Evolutionary conservation across 176 grass and related monocot species (phyloP).

Genomic region (Cymbopogon citratus): DNA sequence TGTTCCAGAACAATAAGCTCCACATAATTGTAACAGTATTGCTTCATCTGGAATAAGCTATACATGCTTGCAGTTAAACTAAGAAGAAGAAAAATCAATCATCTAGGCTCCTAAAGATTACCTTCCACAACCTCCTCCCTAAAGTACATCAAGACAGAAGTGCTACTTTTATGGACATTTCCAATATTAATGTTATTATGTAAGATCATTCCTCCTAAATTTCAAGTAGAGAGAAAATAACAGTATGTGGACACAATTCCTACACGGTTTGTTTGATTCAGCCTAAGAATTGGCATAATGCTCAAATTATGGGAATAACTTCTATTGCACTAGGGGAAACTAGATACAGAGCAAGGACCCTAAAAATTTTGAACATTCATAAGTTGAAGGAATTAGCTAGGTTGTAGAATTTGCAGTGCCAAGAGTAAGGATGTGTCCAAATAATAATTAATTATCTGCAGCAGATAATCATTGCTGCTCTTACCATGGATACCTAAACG

Average conservation of each 20-base stretch:
- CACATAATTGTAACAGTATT: background rate
- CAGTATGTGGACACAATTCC: background rate
- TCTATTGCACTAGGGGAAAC: background rate
- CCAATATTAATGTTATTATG: conserved; percentile 1
- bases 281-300: background rate
- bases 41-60: background rate
- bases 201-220: background rate
- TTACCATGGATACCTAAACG: background rate
- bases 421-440: background rate
- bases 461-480: background rate
- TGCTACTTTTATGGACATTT: background rate
- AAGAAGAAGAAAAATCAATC: conserved; percentile 3
- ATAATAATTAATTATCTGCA: background rate
- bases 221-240: background rate
- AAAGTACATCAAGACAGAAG: background rate
- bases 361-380: background rate
- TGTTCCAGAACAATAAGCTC: conserved; percentile 2
- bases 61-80: background rate
- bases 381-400: background rate
- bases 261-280: background rate
- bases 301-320: background rate
- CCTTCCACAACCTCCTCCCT: background rate
- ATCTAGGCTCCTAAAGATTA: background rate
- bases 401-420: background rate
- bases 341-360: background rate